phyloP scores from a whole-genome alignment of 2,329 filamentous ascomycete species.

The Pseudogymnoascus sp. region DNA sequence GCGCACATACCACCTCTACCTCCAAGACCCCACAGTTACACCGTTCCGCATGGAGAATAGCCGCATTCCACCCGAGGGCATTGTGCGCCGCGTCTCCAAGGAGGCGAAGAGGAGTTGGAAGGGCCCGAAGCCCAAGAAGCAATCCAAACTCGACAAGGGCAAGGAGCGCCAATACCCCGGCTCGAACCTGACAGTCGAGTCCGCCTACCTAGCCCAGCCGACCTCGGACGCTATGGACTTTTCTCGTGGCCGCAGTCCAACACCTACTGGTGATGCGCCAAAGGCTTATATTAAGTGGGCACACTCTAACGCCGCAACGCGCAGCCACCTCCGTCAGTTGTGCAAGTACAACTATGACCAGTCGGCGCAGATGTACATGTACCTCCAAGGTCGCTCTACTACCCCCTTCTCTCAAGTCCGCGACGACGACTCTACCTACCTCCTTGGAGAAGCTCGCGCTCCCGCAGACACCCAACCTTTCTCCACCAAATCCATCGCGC shows the following conservation, averaged over 20 bases:
- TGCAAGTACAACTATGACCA: conserved; percentile 47
- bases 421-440: conserved; percentile 18
- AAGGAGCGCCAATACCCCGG: conserved; percentile 15
- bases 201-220: background rate
- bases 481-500: conserved; percentile 52
- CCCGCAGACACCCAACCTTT: conserved; percentile 46
- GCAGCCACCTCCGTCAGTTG: conserved; percentile 53
- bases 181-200: background rate
- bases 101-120: conserved; percentile 61
- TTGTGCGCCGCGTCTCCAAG: conserved; percentile 56
- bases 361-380: conserved; percentile 35
- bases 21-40: conserved; percentile 60
- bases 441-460: conserved; percentile 35
- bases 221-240: background rate
- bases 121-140: conserved; percentile 39
- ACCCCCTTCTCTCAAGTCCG: conserved; percentile 47
- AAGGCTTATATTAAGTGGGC: conserved; percentile 53
- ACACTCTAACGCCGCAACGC: conserved; percentile 54
- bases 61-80: conserved; percentile 55
- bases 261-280: conserved; percentile 41
- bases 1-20: conserved; percentile 56
- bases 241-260: conserved; percentile 38
- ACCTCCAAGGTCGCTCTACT: conserved; percentile 44
- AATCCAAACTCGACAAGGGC: background rate
- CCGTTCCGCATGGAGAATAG: conserved; percentile 57